These are phyloP conservation scores for Wickerhamomyces chambardii DNA, from an alignment of 805 yeast genomes.

Conservation along the genomic window DNA sequence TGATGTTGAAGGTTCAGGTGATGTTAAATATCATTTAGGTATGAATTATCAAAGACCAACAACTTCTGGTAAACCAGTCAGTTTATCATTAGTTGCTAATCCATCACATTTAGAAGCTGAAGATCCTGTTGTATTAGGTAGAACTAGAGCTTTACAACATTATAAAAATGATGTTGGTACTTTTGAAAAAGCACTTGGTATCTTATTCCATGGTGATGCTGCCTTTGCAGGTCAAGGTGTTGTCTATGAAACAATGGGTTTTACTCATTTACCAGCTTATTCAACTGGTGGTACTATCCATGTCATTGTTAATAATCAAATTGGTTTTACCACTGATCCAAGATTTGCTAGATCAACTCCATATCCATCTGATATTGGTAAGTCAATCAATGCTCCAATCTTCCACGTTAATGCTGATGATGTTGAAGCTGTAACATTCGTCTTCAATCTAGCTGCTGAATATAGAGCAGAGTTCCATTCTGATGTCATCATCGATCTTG, in stretches of 20 bases:
- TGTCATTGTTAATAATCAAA: conserved; percentile 94
- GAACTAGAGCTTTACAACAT: conserved; percentile 93
- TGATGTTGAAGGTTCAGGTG: conserved; percentile 98
- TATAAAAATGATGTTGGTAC: conserved; percentile 80
- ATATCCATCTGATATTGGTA: conserved; percentile 96
- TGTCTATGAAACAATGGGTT: conserved; percentile 97
- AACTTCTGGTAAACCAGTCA: conserved; percentile 93
- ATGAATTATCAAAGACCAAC: conserved; percentile 99
- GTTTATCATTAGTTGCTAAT: conserved; percentile 93
- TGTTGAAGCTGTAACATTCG: conserved; percentile 84
- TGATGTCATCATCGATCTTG: conserved; percentile 93
- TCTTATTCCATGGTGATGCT: conserved; percentile 97
- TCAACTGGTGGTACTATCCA: conserved; percentile 98
- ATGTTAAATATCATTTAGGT: conserved; percentile 98
- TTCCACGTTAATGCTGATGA: conserved; percentile 99
- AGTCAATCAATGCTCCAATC: conserved; percentile 93
- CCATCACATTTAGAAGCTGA: conserved; percentile 99
- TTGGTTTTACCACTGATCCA: conserved; percentile 99
- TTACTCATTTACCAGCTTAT: conserved; percentile 86
- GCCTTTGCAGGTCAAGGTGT: conserved; percentile 99
- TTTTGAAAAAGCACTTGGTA: conserved; percentile 81
- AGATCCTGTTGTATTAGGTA: conserved; percentile 97
- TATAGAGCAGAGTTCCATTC: conserved; percentile 97
- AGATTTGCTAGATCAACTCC: conserved; percentile 96
- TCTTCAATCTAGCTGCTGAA: conserved; percentile 95